Base-by-base conservation (phyloP, 352 stramenopile species). In the Achlya hypogyna region DNA sequence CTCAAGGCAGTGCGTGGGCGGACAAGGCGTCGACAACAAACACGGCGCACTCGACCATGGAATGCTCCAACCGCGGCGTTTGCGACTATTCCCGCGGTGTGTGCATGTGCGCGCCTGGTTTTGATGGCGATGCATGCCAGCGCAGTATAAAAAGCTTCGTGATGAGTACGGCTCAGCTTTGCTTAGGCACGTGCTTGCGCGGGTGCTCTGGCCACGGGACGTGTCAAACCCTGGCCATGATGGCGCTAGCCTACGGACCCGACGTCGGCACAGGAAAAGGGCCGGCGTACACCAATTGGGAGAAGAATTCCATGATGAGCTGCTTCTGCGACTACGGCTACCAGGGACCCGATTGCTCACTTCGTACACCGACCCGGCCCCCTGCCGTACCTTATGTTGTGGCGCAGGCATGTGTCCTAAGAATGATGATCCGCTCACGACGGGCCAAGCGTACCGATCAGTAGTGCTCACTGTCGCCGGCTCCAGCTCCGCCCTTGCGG, bases 271-370 rank as follows among this genome's bases (percentile, higher is more conserved):
- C 78, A 23, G 82, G 81, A 4, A 40, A 79, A 14, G 84, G 79
- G 1, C 80, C 75, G 3, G 69, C 65, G 34, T 96, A 96, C 64
- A 74, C 74, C 0, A 96, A 96, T 71, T 96, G 87, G 87, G 87
- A 96, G 59, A 89, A 82, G 29, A 72, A 91, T 62, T 85, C 74
- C 62, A 80, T 93, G 62, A 84, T 77, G 4, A 71, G 73, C 6
- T 96, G 88, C 65, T 75, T 88, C 56, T 96, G 88, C 63, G 88
- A 96, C 69, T 78, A 73, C 54, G 87, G 88, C 5, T 96, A 86
- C 71, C 82, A 76, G 0, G 87, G 87, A 8, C 78, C 86, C 2
- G 88, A 96, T 51, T 96, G 88, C 68, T 89, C 84, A n/a, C 77
- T 79, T 27, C 65, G 84, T 90, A 72, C 10, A 25, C 10, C 10